Conservation (phyloP, 495 filamentous ascomycete species). For the Lasiosphaeriaceae sp. region DNA sequence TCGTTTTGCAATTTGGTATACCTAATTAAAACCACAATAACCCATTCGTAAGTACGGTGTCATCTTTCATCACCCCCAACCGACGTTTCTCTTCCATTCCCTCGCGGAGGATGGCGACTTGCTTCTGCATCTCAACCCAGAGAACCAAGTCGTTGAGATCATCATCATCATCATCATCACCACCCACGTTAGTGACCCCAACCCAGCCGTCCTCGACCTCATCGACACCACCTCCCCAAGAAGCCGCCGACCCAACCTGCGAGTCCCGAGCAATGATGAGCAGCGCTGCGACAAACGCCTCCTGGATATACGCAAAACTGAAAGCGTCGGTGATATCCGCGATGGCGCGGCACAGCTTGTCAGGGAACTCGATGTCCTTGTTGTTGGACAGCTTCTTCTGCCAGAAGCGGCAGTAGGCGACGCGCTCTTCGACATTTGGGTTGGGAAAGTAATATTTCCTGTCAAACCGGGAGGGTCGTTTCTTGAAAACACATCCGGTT, state of each 20-base stretch:
- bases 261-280: conserved; percentile 42
- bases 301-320: conserved; percentile 64
- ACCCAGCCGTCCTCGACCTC: conserved; percentile 10
- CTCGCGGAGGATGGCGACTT: conserved; percentile 50
- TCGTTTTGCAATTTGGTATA: too few relatives aligned
- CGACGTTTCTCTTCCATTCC: conserved; percentile 43
- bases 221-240: not conserved
- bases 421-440: conserved; percentile 49
- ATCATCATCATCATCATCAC: conserved; percentile 21
- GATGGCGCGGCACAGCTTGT: conserved; percentile 47
- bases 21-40: too few relatives aligned
- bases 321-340: conserved; percentile 58
- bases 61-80: too few relatives aligned
- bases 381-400: conserved; percentile 53
- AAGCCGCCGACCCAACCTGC: not conserved
- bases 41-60: too few relatives aligned
- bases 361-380: conserved; percentile 53
- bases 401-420: conserved; percentile 57
- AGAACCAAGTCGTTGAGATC: conserved; percentile 44
- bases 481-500: too few relatives aligned
- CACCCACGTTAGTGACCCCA: conserved; percentile 6
- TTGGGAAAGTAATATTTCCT: conserved; percentile 60
- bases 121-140: conserved; percentile 55
- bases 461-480: conserved; percentile 62
- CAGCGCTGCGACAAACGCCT: conserved; percentile 58